Percentiles rank a stretch among this genome's conserved stretches.
Conservation (phyloP, 306 rosid species). For the Begonia peltatifolia region DNA sequence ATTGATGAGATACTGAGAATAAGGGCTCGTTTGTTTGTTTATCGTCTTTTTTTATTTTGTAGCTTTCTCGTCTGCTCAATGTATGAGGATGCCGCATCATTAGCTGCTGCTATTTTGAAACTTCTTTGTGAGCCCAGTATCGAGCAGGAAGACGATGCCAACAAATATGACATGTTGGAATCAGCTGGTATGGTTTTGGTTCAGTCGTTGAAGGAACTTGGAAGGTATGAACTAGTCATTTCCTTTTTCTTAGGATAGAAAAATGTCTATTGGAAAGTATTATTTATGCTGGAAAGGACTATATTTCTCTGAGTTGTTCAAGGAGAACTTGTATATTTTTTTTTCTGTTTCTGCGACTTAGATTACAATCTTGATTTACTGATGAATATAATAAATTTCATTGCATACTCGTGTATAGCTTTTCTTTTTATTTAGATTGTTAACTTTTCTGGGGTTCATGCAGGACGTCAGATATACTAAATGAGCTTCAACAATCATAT, state of each 20-base stretch:
- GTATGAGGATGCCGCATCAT: slow-evolving; percentile 49
- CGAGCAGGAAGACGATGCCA: not conserved
- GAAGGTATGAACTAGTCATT: slow-evolving; percentile 21
- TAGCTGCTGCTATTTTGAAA: slow-evolving; percentile 51
- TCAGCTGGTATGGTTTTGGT: slow-evolving; percentile 62
- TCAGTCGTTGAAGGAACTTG: slow-evolving; percentile 52
- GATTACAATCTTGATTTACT: not conserved
- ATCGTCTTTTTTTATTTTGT: slow-evolving; percentile 3
- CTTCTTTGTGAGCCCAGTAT: slow-evolving; percentile 7
- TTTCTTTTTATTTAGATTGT: no score
- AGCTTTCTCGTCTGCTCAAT: slow-evolving; percentile 69
- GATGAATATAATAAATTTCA: no score
- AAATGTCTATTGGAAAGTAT: no score
- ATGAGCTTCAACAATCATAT: slow-evolving; percentile 36
- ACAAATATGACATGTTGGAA: slow-evolving; percentile 36
- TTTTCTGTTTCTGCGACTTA: not conserved
- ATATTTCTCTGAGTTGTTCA: not conserved
- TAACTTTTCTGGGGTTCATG: not conserved
- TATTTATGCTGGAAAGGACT: not conserved
- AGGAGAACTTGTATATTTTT: no score
- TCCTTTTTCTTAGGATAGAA: not conserved
- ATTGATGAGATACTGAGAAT: not conserved
- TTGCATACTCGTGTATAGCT: not conserved
- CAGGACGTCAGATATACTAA: slow-evolving; percentile 45
- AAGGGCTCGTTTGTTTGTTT: not conserved